Evolutionary conservation across 805 yeast species (phyloP).

Genomic region (Wickerhamiella kazuoi): DNA sequence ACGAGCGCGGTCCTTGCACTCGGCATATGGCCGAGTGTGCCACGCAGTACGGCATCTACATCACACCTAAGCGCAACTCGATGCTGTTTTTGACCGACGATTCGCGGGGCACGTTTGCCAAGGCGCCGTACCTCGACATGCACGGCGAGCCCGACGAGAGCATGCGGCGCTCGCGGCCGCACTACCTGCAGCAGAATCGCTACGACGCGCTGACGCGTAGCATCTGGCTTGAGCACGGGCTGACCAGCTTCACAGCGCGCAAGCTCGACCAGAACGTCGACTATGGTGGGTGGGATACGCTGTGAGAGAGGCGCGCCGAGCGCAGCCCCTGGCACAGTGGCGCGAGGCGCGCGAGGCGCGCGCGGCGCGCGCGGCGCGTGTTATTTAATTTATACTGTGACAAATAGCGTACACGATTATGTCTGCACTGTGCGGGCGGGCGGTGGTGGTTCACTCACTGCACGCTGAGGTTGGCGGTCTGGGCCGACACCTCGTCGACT

Average conservation of each 20-base stretch:
- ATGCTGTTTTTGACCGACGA: conserved; percentile 41
- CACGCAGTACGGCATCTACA: conserved; percentile 50
- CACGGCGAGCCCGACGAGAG: conserved; percentile 79
- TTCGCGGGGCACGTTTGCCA: conserved; percentile 67
- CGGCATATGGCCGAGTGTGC: conserved; percentile 43
- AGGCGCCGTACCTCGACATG: conserved; percentile 67
- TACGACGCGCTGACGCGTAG: conserved; percentile 50
- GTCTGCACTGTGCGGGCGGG: too few species aligned
- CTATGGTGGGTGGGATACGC: conserved; percentile 91
- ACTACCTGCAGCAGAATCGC: conserved; percentile 40
- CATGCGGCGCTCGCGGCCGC: conserved; percentile 48
- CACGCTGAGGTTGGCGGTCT: too few species aligned
- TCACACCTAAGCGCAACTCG: conserved; percentile 52
- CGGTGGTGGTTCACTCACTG: too few species aligned
- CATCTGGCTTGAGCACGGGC: conserved; percentile 64
- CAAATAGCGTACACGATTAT: too few species aligned
- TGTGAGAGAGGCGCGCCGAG: too few species aligned
- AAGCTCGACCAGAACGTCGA: conserved; percentile 64
- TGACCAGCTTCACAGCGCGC: conserved; percentile 61
- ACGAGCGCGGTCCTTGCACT: conserved; percentile 58
- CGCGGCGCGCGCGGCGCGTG: too few species aligned
- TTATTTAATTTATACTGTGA: too few species aligned
- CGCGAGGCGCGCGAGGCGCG: too few species aligned
- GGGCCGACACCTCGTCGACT: conserved; percentile 16
- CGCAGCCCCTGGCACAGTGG: too few species aligned